A percentile compares a stretch with the other conserved stretches of the same genome.
Conservation (phyloP, 2,329 filamentous ascomycete species). For the Ustulina deusta region DNA sequence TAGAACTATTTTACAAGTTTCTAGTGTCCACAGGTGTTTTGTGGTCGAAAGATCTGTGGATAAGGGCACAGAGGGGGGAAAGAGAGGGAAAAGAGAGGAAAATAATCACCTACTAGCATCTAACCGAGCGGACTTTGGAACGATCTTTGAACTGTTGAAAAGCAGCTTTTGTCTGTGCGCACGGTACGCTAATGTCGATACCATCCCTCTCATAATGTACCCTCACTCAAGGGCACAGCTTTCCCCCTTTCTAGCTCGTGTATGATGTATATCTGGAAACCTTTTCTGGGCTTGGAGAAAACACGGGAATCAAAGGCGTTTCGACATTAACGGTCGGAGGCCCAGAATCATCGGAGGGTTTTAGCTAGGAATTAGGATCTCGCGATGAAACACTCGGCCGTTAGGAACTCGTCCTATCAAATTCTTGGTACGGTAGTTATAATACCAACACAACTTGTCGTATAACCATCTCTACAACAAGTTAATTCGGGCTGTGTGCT, state of each 20-base stretch:
- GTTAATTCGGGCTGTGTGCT: neutral
- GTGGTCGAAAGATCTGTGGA: neutral
- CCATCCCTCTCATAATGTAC: neutral
- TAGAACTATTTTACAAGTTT: neutral
- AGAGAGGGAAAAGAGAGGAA: neutral
- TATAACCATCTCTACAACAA: neutral
- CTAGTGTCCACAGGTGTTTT: neutral
- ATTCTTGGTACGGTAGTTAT: too few relatives aligned
- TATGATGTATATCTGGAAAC: neutral
- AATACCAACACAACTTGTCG: neutral
- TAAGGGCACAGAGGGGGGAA: conserved; percentile 8
- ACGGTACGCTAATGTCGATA: neutral
- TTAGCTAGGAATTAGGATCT: neutral
- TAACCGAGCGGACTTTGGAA: conserved; percentile 7
- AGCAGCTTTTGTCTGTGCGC: conserved; percentile 2
- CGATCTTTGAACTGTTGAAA: neutral
- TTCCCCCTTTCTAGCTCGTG: neutral
- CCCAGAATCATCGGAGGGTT: neutral
- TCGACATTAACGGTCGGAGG: neutral
- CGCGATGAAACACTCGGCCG: neutral
- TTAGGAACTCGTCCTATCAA: too few relatives aligned
- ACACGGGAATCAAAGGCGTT: too few relatives aligned
- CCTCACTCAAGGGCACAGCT: neutral
- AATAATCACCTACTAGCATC: conserved; percentile 5
- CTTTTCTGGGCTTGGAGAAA: neutral